Base-by-base conservation (phyloP, 2,329 filamentous ascomycete species). In the Davidsoniella virescens region DNA sequence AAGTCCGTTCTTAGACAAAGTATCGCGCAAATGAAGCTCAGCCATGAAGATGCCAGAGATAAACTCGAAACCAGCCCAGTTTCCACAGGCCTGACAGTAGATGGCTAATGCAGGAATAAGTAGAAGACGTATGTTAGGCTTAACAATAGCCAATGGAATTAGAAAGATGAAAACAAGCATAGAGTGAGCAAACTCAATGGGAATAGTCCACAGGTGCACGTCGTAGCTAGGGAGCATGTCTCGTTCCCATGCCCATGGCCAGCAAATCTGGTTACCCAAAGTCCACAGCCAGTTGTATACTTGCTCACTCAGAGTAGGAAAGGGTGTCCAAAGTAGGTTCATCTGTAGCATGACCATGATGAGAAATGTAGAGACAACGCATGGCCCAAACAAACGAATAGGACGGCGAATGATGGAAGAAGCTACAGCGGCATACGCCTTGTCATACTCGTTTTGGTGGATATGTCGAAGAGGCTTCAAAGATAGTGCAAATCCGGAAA, bases 171-270 rank as follows among this genome's bases (percentile, higher is more conserved):
- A 79, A 8, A 79, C 65, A 52, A 73, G 66, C 59, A 80, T 68
- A 2, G 73, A 76, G 59, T 70, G 73, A 53, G 71, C 67, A 57
- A 75, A 77, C 59, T 80, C 76, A 44, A 77, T 68, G 2, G 76
- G 75, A 41, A 80, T 78, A 4, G 76, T 79, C 76, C 76, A 80
- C 20, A 79, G 61, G 54, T 80, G 76, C 23, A 73, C 67, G 56
- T 78, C 73, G 56, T 77, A 75, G 5, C 37, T 46, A 18, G 48
- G 47, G n/a, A 50, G 20, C 47, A 47, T 53, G 39, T 53, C 48
- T 18, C 49, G 50, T 6, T 49, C 25, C 52, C 52, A 53, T 33
- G 52, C 55, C 54, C 54, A 57, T 52, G 47, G 58, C 54, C 49
- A 58, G 50, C 49, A 57, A 47, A 53, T 53, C 53, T 51, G 48